phyloP scores from a whole-genome alignment of 2,329 filamentous ascomycete species.

The Botrytis cinerea region DNA sequence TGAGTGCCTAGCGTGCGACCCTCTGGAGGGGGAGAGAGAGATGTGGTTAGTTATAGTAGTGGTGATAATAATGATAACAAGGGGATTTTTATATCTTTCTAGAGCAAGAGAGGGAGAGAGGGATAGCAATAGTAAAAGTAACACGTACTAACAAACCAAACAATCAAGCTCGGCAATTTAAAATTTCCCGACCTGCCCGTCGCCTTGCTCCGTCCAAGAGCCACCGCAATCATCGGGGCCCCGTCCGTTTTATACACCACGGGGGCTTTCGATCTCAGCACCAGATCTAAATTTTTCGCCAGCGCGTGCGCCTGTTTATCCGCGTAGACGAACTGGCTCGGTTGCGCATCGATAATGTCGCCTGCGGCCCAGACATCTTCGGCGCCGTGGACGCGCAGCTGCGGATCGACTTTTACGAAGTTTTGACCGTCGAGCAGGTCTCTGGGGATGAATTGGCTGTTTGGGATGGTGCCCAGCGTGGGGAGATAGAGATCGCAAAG shows the following conservation, averaged over 20 bases:
- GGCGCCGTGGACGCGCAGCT: constrained; percentile 49
- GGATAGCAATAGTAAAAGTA: background rate
- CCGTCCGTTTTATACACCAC: constrained; percentile 33
- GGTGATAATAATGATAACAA: background rate
- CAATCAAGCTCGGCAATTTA: constrained; percentile 35
- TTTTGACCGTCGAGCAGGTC: constrained; percentile 48
- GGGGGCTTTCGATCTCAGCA: constrained; percentile 32
- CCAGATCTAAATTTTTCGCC: constrained; percentile 36
- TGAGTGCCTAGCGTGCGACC: constrained; percentile 15
- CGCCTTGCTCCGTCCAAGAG: constrained; percentile 35
- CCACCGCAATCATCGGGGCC: constrained; percentile 32
- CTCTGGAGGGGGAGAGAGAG: background rate
- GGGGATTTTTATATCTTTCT: background rate
- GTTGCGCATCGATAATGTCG: constrained; percentile 35
- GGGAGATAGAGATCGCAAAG: constrained; percentile 58
- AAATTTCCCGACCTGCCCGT: constrained; percentile 34
- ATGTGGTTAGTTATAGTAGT: background rate
- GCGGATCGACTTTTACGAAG: constrained; percentile 54
- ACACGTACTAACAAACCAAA: constrained; percentile 37
- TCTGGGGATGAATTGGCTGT: constrained; percentile 54
- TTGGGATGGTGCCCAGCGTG: constrained; percentile 56
- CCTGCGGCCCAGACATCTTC: constrained; percentile 40
- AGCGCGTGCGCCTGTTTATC: constrained; percentile 31
- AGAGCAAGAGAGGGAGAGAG: background rate
- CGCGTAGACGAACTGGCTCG: constrained; percentile 32